Base-by-base conservation (phyloP, 2,329 filamentous ascomycete genomes). In the Cadophora sp. region DNA sequence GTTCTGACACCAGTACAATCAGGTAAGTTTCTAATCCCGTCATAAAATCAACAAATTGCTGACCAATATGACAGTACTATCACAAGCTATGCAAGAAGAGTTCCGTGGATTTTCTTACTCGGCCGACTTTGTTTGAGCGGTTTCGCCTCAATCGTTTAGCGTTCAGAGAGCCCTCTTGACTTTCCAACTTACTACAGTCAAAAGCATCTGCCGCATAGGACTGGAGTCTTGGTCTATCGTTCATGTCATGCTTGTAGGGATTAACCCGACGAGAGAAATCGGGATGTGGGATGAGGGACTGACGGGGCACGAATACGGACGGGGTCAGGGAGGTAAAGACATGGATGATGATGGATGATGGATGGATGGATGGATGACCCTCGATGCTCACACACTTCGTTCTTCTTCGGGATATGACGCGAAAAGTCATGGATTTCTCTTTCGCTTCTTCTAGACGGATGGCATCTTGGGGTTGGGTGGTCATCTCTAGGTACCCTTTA, bases 41-140 rank as follows among this genome's bases (percentile, higher is more conserved):
- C 7, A 39, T 47, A 24, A 13, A 7, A 33, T 9, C 7, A 7
- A 24, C 8, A 43, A 16, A 48, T 69, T 68, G 22, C 66, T 72
- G 62, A 74, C 62, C 47, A 62, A 59, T 9, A 20, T 48, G 51
- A 51, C 73, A 97, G 96, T 99, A 53, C 86, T 99, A 71, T 97
- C 95, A 33, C 96, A 98, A 84, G 93, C 94, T 51, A 98, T 98
- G 94, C 96, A 99, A 83, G 96, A 99, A 83, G 94, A 99, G 80
- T 99, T 99, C 91, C 89, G 96, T 67, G 96, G 96, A 72, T 99
- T 99, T 84, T 98, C 95, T 30, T 99, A 99, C 81, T 75, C 74
- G 16, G 76, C 75, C 8, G 77, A 78, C 65, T 76, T 78, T 48
- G 69, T 78, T 56, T 78, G 74, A 78, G 58, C 56, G 30, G 65